Percentiles rank a stretch among this genome's conserved stretches.
Conservation (phyloP, 2,329 filamentous ascomycete genomes). For the Dothiorella sarmentorum region DNA sequence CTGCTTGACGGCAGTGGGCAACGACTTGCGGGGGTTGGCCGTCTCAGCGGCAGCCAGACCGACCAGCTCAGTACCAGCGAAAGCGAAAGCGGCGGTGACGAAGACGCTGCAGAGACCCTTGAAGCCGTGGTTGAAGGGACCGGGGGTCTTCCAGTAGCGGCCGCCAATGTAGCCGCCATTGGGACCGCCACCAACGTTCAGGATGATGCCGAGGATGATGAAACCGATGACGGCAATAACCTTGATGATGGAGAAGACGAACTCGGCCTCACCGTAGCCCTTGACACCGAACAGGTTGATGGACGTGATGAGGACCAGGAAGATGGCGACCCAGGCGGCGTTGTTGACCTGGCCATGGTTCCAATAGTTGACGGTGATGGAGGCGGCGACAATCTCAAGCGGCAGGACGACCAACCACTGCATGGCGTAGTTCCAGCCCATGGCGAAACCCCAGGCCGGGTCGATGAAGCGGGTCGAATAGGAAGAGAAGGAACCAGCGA, state of each 20-base stretch:
- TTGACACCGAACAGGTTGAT: slow-evolving; percentile 90
- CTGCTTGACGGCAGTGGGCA: slow-evolving; percentile 89
- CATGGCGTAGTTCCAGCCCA: slow-evolving; percentile 94
- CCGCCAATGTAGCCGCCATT: slow-evolving; percentile 72
- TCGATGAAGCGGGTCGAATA: slow-evolving; percentile 92
- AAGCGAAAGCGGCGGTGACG: slow-evolving; percentile 72
- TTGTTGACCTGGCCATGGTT: slow-evolving; percentile 39
- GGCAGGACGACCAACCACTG: slow-evolving; percentile 85
- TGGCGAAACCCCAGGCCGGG: slow-evolving; percentile 90
- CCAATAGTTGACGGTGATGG: slow-evolving; percentile 83
- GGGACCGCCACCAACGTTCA: slow-evolving; percentile 70
- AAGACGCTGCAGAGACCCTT: slow-evolving; percentile 76
- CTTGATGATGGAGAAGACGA: slow-evolving; percentile 83
- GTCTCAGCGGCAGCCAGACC: slow-evolving; percentile 72
- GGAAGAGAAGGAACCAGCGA: slow-evolving; percentile 86
- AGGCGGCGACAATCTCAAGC: slow-evolving; percentile 81
- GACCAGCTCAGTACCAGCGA: slow-evolving; percentile 73
- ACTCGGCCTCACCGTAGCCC: slow-evolving; percentile 89
- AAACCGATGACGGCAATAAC: slow-evolving; percentile 83
- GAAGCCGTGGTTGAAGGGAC: slow-evolving; percentile 81
- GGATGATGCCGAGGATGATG: slow-evolving; percentile 81
- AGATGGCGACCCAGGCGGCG: slow-evolving; percentile 73
- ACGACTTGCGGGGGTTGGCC: slow-evolving; percentile 73
- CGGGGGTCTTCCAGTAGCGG: slow-evolving; percentile 71
- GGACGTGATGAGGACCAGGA: slow-evolving; percentile 69